These are phyloP conservation scores for Malassezia globosa DNA, from an alignment of 1,284 basidiomycete species.

Conservation along the genomic window DNA sequence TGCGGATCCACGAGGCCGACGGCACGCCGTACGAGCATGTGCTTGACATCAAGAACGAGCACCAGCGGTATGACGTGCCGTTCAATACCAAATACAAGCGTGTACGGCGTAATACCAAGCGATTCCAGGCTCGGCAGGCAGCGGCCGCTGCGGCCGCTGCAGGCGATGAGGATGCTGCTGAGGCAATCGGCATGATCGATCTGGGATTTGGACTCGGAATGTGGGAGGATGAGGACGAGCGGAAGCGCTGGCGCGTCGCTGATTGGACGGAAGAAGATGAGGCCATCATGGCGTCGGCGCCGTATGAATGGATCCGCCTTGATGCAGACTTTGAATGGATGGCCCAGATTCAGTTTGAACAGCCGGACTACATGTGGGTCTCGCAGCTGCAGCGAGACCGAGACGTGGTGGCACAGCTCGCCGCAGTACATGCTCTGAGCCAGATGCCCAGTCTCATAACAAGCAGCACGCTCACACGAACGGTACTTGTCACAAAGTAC, in stretches of 20 bases:
- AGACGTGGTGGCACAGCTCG: slow-evolving; percentile 72
- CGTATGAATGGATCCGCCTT: slow-evolving; percentile 98
- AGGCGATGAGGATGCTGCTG: slow-evolving; percentile 58
- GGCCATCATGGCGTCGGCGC: slow-evolving; percentile 65
- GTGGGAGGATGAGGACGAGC: slow-evolving; percentile 69
- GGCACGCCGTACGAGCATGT: slow-evolving; percentile 98
- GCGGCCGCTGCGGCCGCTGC: slow-evolving; percentile 85
- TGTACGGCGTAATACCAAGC: slow-evolving; percentile 81
- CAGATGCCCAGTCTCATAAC: slow-evolving; percentile 75
- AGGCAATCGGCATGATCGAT: slow-evolving; percentile 85
- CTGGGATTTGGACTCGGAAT: slow-evolving; percentile 89
- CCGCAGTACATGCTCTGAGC: slow-evolving; percentile 52
- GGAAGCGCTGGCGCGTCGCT: slow-evolving; percentile 73
- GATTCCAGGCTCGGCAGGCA: slow-evolving; percentile 82
- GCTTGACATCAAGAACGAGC: slow-evolving; percentile 71
- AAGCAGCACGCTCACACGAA: slow-evolving; percentile 79
- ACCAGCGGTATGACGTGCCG: slow-evolving; percentile 88
- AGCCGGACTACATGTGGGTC: slow-evolving; percentile 98
- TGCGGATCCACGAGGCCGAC: slow-evolving; percentile 96
- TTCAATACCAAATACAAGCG: slow-evolving; percentile 99
- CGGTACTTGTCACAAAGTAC: slow-evolving; percentile 87
- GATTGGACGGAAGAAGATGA: slow-evolving; percentile 99
- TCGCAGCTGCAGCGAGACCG: slow-evolving; percentile 88
- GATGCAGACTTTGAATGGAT: slow-evolving; percentile 99
- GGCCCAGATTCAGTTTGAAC: slow-evolving; percentile 76